Percentiles rank a stretch among this genome's conserved stretches.
phyloP scores from a whole-genome alignment of 495 filamentous ascomycete species.

The Hyaloscypha finlandica region DNA sequence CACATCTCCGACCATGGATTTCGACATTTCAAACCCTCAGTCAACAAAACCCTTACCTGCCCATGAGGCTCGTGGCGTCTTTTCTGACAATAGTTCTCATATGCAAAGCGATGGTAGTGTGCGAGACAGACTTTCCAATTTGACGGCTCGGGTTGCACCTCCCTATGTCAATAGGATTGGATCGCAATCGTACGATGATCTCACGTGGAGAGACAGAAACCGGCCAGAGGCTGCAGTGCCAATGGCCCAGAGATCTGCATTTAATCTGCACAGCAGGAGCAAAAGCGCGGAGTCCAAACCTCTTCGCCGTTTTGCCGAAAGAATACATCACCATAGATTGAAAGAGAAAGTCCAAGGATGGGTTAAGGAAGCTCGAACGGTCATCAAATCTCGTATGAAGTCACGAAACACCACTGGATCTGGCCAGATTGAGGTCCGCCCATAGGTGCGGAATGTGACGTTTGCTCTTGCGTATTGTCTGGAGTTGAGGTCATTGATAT shows the following conservation, averaged over 20 bases:
- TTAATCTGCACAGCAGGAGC: constrained; percentile 15
- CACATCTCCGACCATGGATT: constrained; percentile 2
- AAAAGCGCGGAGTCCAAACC: constrained; percentile 14
- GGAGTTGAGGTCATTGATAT: neutral
- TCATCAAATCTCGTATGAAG: constrained; percentile 23
- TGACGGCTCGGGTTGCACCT: constrained; percentile 23
- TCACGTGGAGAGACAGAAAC: constrained; percentile 23
- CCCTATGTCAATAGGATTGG: constrained; percentile 20
- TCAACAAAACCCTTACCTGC: constrained; percentile 30
- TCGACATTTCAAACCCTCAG: neutral
- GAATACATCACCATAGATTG: constrained; percentile 20
- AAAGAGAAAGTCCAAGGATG: constrained; percentile 25
- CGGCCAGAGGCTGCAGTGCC: constrained; percentile 1
- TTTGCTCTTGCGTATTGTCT: neutral
- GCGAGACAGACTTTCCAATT: constrained; percentile 36
- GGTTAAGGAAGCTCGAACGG: constrained; percentile 25
- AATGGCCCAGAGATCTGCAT: constrained; percentile 8
- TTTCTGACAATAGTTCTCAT: constrained; percentile 44
- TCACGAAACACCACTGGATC: constrained; percentile 10
- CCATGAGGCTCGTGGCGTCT: constrained; percentile 40
- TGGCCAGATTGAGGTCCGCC: neutral
- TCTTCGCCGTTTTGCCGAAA: constrained; percentile 8
- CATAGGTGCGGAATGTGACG: neutral
- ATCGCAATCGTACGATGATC: constrained; percentile 29
- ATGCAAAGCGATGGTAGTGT: constrained; percentile 26